Base-by-base conservation (phyloP, 2,329 filamentous ascomycete genomes). In the Neonectria sp. region DNA sequence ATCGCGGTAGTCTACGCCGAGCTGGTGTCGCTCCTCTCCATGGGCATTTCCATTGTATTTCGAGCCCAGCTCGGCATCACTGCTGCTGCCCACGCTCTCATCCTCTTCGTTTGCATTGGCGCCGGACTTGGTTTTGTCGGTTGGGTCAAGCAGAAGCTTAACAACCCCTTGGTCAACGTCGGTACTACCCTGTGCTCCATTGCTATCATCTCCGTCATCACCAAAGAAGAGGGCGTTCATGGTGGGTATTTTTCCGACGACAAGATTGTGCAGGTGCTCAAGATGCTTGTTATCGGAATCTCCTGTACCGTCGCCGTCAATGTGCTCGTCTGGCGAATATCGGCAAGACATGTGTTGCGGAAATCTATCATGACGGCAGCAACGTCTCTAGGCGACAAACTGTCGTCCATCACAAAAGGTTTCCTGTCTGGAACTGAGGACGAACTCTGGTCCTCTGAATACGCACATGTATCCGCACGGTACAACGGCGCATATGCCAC, bases 171-270 rank as follows among this genome's bases (percentile, higher is more conserved):
- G 62, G 93, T 96, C 70, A 95, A 95, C 76, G 92, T 95, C 40
- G 93, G 92, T 55, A 94, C 93, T 73, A 97, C 95, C 35, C 85
- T 98, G 71, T 90, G 95, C 7, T 95, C 94, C 37, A 90, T 98
- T 65, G 94, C 94, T 56, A 93, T 96, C 70, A 97, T 98, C 77
- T 95, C 93, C 3, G 90, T 97, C 52, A 84, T 98, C 68, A 97
- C 95, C 12, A 97, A 97, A 81, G 95, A 98, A 80, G 95, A 94
- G 57, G 91, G 94, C 3, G 91, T 98, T 1, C 93, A 97, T 75
- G 90, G 88, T 37, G 94, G 93, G 6, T 91, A 92, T 59, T 94
- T 97, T 75, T 95, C 93, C 0, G 90, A 93, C 73, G 90, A 90
- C 65, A 97, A 97, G 80, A 92, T 97, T 58, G 84, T 90, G 0